phyloP scores from a whole-genome alignment of 257 asterid species.

The Solanum ossicruentum region DNA sequence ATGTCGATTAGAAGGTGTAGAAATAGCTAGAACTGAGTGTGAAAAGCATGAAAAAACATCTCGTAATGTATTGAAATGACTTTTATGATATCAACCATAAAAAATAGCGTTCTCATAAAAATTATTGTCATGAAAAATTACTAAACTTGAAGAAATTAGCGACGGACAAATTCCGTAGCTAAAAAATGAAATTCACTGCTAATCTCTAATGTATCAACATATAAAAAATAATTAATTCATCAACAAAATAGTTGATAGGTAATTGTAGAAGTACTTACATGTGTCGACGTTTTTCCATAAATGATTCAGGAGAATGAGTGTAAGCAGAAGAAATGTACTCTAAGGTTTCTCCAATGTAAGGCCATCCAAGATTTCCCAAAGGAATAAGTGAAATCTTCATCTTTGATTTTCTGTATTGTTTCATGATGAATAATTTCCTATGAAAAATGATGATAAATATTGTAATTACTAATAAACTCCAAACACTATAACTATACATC shows the following conservation, averaged over 20 bases:
- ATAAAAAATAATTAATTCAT: no score
- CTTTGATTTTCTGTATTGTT: background rate
- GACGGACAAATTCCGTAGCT: background rate
- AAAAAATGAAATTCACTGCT: background rate
- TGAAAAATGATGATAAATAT: conserved; percentile 12
- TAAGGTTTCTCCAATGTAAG: conserved; percentile 76
- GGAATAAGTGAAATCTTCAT: conserved; percentile 24
- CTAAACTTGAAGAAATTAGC: background rate
- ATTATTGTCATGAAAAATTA: background rate
- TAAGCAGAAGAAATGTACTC: conserved; percentile 75
- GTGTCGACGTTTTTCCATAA: conserved; percentile 60
- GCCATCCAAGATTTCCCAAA: conserved; percentile 70
- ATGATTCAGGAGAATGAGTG: conserved; percentile 60
- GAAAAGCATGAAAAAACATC: no score
- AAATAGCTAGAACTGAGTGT: no score
- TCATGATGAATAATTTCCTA: conserved; percentile 7
- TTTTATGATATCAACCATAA: background rate
- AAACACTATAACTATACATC: background rate
- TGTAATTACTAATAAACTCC: conserved; percentile 17
- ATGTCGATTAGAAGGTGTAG: no score
- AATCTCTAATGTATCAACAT: background rate
- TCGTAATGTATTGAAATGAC: background rate
- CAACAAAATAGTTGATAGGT: background rate
- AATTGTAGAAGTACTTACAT: conserved; percentile 23
- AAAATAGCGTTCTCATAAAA: background rate